These are phyloP conservation scores for Phlebiopsis gigantea DNA, from an alignment of 768 basidiomycete species.

Conservation along the genomic window DNA sequence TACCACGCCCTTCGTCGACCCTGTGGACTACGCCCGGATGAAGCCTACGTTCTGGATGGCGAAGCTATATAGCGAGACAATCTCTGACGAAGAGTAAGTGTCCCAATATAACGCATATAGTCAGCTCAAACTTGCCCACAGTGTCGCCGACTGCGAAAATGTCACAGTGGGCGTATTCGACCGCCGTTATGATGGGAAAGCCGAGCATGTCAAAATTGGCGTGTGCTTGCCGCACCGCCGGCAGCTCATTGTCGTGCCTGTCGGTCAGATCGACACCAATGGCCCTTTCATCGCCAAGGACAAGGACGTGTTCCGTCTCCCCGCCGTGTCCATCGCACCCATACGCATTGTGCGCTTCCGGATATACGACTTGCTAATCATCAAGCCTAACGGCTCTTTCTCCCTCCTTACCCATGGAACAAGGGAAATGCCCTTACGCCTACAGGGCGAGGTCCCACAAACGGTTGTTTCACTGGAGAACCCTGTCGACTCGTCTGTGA, in stretches of 20 bases:
- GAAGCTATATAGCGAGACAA: slow-evolving; percentile 44
- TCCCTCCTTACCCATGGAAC: slow-evolving; percentile 59
- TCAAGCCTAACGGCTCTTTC: slow-evolving; percentile 52
- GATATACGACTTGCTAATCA: slow-evolving; percentile 64
- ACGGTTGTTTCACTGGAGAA: slow-evolving; percentile 41
- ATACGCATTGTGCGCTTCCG: slow-evolving; percentile 57
- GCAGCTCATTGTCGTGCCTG: slow-evolving; percentile 33
- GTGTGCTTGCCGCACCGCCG: slow-evolving; percentile 47
- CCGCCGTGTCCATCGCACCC: slow-evolving; percentile 50
- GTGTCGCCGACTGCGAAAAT: slow-evolving; percentile 29
- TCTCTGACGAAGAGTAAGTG: slow-evolving; percentile 44
- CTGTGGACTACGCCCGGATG: slow-evolving; percentile 34
- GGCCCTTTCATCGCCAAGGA: slow-evolving; percentile 32
- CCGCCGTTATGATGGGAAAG: slow-evolving; percentile 52
- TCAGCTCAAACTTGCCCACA: neutral
- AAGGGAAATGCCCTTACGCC: slow-evolving; percentile 27
- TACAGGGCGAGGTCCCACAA: neutral
- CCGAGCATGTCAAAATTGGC: slow-evolving; percentile 47
- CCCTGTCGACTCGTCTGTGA: slow-evolving; percentile 44
- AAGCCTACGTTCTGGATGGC: slow-evolving; percentile 74
- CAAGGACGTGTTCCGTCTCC: slow-evolving; percentile 29
- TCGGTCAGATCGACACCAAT: slow-evolving; percentile 39
- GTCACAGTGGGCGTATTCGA: slow-evolving; percentile 63
- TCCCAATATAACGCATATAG: neutral
- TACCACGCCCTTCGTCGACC: slow-evolving; percentile 9